Evolutionary conservation across 768 basidiomycete species (phyloP).

Genomic region (Tricholoma saponaceum): DNA sequence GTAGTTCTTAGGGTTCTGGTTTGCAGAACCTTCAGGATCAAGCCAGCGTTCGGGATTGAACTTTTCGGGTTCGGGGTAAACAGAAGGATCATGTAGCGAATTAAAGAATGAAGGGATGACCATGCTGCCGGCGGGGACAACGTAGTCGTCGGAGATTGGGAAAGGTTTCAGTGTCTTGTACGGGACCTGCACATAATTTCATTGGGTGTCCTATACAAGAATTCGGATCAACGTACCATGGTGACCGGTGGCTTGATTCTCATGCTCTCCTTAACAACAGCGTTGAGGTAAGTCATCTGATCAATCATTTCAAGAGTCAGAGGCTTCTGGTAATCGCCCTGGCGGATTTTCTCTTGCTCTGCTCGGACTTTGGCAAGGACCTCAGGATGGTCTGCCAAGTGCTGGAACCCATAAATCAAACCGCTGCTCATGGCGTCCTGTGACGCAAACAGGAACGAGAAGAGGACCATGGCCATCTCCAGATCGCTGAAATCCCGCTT

Average conservation of each 20-base stretch:
- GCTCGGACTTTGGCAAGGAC: slow-evolving; percentile 83
- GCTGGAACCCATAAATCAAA: slow-evolving; percentile 94
- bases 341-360: slow-evolving; percentile 84
- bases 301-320: slow-evolving; percentile 88
- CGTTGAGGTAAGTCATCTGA: slow-evolving; percentile 88
- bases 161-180: slow-evolving; percentile 87
- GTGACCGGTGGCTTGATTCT: slow-evolving; percentile 91
- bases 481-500: slow-evolving; percentile 84
- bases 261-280: slow-evolving; percentile 91
- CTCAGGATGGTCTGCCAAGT: slow-evolving; percentile 89
- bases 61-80: slow-evolving; percentile 83
- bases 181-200: slow-evolving; percentile 62
- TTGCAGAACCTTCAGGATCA: slow-evolving; percentile 72
- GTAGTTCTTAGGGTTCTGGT: slow-evolving; percentile 88
- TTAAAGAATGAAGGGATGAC: slow-evolving; percentile 93
- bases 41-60: slow-evolving; percentile 93
- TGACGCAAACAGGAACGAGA: slow-evolving; percentile 94
- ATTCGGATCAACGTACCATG: slow-evolving; percentile 58
- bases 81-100: slow-evolving; percentile 83
- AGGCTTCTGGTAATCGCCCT: slow-evolving; percentile 69
- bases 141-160: slow-evolving; percentile 90
- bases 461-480: slow-evolving; percentile 96
- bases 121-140: slow-evolving; percentile 88
- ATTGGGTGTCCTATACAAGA: slow-evolving; percentile 5
- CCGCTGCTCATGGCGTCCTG: slow-evolving; percentile 99